These are phyloP conservation scores for Colletotrichum cuscutae DNA, from an alignment of 2,329 filamentous ascomycete genomes.

Conservation along the genomic window DNA sequence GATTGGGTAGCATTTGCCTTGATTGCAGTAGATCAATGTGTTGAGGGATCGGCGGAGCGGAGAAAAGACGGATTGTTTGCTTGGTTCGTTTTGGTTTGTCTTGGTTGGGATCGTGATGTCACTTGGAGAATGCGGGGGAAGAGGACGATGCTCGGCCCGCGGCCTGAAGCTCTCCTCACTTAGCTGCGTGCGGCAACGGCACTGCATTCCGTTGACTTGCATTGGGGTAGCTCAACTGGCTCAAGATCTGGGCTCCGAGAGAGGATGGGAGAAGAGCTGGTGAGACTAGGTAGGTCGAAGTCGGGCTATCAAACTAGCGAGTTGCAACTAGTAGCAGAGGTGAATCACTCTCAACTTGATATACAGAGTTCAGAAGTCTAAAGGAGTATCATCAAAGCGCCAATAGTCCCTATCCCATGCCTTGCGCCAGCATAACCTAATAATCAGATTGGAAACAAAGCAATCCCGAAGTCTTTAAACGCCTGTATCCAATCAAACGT, in stretches of 20 bases:
- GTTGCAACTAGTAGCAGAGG: not conserved
- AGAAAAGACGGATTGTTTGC: not conserved
- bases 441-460: not conserved
- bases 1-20: conserved; percentile 2
- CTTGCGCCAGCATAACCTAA: not conserved
- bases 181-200: not conserved
- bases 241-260: not conserved
- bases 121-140: conserved; percentile 26
- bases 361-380: not conserved
- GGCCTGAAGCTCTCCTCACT: not conserved
- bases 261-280: not conserved
- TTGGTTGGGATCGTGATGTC: conserved; percentile 7
- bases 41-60: conserved; percentile 12
- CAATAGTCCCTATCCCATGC: not conserved
- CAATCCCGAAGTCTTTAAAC: not conserved
- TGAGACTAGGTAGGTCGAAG: not conserved
- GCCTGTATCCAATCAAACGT: conserved; percentile 13
- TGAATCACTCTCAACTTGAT: not conserved
- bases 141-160: conserved; percentile 15
- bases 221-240: not conserved
- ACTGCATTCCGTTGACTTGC: not conserved
- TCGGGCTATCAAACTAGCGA: not conserved
- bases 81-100: not conserved
- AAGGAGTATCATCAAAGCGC: not conserved
- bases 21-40: not conserved